Percentiles rank a stretch among this genome's conserved stretches.
phyloP scores from a whole-genome alignment of 352 stramenopile species.

The Phytophthora tentaculata region DNA sequence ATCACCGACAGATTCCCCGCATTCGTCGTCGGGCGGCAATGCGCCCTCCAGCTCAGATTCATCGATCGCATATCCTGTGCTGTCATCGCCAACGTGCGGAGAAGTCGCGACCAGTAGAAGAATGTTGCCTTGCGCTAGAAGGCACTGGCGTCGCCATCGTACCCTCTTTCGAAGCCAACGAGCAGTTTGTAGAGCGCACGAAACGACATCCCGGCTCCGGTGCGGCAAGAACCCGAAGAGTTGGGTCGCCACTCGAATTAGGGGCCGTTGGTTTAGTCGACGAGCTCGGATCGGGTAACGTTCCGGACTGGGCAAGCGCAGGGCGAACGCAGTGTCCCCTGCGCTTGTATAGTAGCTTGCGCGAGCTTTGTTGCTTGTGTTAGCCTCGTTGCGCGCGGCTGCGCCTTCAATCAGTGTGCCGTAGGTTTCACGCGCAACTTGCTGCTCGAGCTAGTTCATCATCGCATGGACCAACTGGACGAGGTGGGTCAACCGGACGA shows the following conservation, averaged over 20 bases:
- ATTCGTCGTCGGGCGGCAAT: not conserved
- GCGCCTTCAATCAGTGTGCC: not conserved
- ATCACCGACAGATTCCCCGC: not conserved
- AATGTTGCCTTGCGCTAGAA: not conserved
- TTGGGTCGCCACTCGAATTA: no score
- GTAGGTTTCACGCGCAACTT: not conserved
- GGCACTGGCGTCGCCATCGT: not conserved
- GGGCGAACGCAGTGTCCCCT: no score
- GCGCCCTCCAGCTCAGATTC: not conserved
- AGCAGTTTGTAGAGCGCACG: not conserved
- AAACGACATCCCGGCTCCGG: not conserved
- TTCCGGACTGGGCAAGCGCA: no score
- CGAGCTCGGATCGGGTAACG: no score
- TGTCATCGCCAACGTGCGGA: not conserved
- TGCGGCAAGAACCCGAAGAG: not conserved
- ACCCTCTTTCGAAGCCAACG: not conserved
- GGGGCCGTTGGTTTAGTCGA: no score
- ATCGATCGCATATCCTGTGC: not conserved
- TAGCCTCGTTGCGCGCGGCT: no score
- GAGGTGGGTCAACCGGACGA: not conserved
- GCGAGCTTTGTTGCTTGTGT: no score
- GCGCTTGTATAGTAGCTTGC: not conserved
- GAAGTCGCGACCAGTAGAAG: not conserved
- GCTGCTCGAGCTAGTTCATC: not conserved
- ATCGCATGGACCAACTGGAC: not conserved